Evolutionary conservation across 2,329 filamentous ascomycete genomes (phyloP), one percentile per base, ranked within the genome.

Genomic region (Fusarium haematococcum): DNA sequence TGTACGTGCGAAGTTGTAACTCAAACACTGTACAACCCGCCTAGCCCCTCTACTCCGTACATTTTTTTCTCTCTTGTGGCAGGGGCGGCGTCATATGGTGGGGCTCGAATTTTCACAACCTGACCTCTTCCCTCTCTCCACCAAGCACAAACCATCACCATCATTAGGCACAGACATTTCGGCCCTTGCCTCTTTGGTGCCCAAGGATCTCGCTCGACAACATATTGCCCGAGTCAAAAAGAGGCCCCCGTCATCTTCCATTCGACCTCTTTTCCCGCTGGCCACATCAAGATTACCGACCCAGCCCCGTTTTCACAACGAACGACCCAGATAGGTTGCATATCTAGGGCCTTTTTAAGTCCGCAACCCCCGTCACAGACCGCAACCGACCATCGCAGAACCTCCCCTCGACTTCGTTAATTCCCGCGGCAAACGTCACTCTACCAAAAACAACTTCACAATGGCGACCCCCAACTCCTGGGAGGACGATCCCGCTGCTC

Each of bases 381-480:
- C 77, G 65, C 73, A 73, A 66, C 74, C 57, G 75, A 64, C 67
- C 63, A 69, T 76, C 65, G 67, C 63, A 73, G 50, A 72, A 65
- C 63, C 65, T 71, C 71, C 63, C 65, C 61, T 73, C 64, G 57
- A 56, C 62, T 48, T 41, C 45, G 32, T 74, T 58, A 58, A 52
- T 67, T 48, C 56, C 61, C 70, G 50, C 65, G 66, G 69, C 37
- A 63, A 32, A 64, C 54, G 58, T 63, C 57, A 63, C 52, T 41
- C 66, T 61, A 56, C 57, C 57, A 39, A 32, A 75, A 68, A 71
- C 23, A 37, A 48, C 66, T 59, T 69, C 77, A 88, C 65, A 80
- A 98, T 98, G 95, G 93, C 95, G 79, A 92, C 95, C 84, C 93
- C 95, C 80, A 95, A 97, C 84, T 98, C 95, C 73, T 98, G 97